phyloP scores from a whole-genome alignment of 805 yeast genomes.

The Nakazawaea wickerhamii region DNA sequence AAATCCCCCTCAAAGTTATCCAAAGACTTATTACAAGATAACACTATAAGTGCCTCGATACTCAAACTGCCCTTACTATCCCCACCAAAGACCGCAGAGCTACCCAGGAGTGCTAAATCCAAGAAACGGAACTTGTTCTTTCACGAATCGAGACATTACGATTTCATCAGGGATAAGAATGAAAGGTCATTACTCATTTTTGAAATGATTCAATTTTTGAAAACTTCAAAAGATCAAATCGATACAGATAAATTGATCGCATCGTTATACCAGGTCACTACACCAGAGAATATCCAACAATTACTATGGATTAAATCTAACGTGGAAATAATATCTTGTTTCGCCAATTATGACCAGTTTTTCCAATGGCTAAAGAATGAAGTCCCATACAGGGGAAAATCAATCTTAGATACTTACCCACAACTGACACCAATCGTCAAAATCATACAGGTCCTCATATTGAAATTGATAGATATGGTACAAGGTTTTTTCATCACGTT shows the following conservation, averaged over 20 bases:
- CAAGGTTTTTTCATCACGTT: background rate
- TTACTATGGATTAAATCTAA: constrained; percentile 16
- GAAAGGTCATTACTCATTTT: constrained; percentile 11
- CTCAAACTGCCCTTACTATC: background rate
- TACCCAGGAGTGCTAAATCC: background rate
- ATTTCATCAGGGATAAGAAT: constrained; percentile 10
- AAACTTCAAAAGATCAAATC: constrained; percentile 3
- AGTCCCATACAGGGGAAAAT: background rate
- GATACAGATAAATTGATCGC: constrained; percentile 13
- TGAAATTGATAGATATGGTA: background rate
- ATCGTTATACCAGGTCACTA: constrained; percentile 14
- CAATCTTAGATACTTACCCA: background rate
- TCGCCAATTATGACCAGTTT: constrained; percentile 14
- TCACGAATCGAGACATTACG: constrained; percentile 12
- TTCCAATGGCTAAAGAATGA: constrained; percentile 17
- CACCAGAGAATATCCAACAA: constrained; percentile 14
- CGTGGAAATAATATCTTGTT: constrained; percentile 8
- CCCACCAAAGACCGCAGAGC: background rate
- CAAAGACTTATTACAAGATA: background rate
- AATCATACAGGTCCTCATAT: background rate
- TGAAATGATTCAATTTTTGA: constrained; percentile 10
- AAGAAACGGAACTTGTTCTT: constrained; percentile 4
- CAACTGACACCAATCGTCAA: background rate
- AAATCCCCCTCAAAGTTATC: constrained; percentile 4
- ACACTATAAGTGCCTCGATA: background rate